Percentiles rank a stretch among this genome's conserved stretches.
Conservation (phyloP, 306 rosid species). For the Begonia fuchsioides region DNA sequence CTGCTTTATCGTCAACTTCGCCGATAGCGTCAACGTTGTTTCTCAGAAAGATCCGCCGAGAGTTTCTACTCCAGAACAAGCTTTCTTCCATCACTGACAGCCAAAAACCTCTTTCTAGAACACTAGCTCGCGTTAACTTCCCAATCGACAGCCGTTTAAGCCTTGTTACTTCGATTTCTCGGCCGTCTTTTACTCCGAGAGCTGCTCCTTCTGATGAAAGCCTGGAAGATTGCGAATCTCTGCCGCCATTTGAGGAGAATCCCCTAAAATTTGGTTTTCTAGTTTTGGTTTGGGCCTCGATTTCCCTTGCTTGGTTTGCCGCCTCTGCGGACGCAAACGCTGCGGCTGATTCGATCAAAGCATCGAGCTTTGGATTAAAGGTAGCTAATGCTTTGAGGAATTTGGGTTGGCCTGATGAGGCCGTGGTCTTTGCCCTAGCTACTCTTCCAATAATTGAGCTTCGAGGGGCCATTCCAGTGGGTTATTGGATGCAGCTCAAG, state of each 20-base stretch:
- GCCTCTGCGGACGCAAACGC: constrained; percentile 79
- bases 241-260: constrained; percentile 25
- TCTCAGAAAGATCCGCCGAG: constrained; percentile 24
- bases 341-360: constrained; percentile 65
- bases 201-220: constrained; percentile 26
- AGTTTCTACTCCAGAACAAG: constrained; percentile 15
- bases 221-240: constrained; percentile 26
- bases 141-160: constrained; percentile 8
- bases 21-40: constrained; percentile 20
- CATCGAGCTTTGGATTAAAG: constrained; percentile 67
- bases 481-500: constrained; percentile 79
- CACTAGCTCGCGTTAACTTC: constrained; percentile 11
- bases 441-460: constrained; percentile 93
- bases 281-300: constrained; percentile 70
- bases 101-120: constrained; percentile 8
- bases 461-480: constrained; percentile 94
- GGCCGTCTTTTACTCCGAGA: constrained; percentile 9
- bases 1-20: constrained; percentile 11
- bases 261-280: constrained; percentile 44
- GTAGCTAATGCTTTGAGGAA: constrained; percentile 48
- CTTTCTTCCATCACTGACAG: constrained; percentile 3
- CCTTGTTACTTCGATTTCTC: constrained; percentile 13
- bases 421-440: constrained; percentile 73
- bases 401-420: constrained; percentile 65
- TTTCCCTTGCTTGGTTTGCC: constrained; percentile 75